Percentiles rank a stretch among this genome's conserved stretches.
These are phyloP conservation scores for Gyromitra esculenta DNA, from an alignment of 2,329 filamentous ascomycete genomes.

Conservation along the genomic window DNA sequence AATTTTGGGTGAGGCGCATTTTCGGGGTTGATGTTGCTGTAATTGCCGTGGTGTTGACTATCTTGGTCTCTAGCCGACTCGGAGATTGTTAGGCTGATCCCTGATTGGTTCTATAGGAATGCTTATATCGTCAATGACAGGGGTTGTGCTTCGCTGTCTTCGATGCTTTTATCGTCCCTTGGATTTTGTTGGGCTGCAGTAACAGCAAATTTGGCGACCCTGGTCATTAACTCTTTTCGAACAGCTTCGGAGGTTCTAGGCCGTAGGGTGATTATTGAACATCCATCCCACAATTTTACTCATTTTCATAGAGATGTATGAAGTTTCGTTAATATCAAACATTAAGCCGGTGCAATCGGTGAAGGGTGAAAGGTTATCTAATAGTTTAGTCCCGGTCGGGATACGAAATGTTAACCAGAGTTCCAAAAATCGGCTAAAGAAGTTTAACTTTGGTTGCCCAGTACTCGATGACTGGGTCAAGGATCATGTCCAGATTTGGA, in stretches of 20 bases:
- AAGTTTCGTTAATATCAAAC: background rate
- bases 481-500: background rate
- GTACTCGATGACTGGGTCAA: background rate
- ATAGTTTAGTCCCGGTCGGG: background rate
- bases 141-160: background rate
- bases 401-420: background rate
- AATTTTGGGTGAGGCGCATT: slow-evolving; percentile 1
- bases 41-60: slow-evolving; percentile 1
- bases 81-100: background rate
- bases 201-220: background rate
- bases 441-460: slow-evolving; percentile 5
- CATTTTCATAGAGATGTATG: background rate
- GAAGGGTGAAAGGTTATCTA: background rate
- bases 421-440: background rate
- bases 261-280: background rate
- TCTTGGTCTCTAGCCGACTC: background rate
- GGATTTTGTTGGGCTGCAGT: background rate
- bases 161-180: background rate
- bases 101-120: background rate
- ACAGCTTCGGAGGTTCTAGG: background rate
- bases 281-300: background rate
- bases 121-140: background rate
- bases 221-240: background rate
- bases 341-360: background rate
- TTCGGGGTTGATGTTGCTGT: background rate